Base-by-base conservation (phyloP, 1,139 yeast species). In the Yamadazyma friedrichii region DNA sequence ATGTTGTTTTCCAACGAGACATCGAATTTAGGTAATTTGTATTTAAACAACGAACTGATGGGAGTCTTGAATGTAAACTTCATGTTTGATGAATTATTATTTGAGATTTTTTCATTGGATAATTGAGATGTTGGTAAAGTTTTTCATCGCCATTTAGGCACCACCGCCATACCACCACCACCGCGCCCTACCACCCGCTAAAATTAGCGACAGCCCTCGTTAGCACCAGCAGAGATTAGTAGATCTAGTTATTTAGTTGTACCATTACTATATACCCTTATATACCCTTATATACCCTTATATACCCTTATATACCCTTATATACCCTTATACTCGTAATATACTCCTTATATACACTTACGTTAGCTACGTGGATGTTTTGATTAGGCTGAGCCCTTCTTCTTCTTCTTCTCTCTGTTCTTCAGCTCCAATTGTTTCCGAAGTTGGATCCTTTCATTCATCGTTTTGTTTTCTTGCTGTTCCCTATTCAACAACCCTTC, bases 31-130 rank as follows among this genome's bases (percentile, higher is more conserved):
- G 61, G 68, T 37, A 62, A 58, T 51, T 61, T 67, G 47, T 61
- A 57, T 52, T 70, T 70, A 46, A 71, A 62, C 51, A 70, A 59
- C 44, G 65, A 61, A 47, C 64, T 56, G 48, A 71, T 59, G 33
- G 76, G 78, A 42, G 65, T 61, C 52, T 66, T 70, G 55, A 68
- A 71, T 43, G 72, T 62, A 55, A 72, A 64, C 61, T 64, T 70
- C 77, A 71, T 70, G 39, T 31, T 47, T 43, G 33, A 22, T 35
- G 13, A 41, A 47, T 45, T 46, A 35, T 44, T 43, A 49, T 53
- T 53, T 47, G 49, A 43, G 30, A 35, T 38, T 35, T 45, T 54
- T 52, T 54, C 40, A 54, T 54, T 54, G 58, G 58, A 46, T 38
- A 36, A 13, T 20, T 36, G 39, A 34, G 35, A 32, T 20, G 34